Percentiles rank a stretch among this genome's conserved stretches.
Evolutionary conservation across 108 stramenopile genomes (phyloP).

Genomic region (Cylindrotheca fusiformis): DNA sequence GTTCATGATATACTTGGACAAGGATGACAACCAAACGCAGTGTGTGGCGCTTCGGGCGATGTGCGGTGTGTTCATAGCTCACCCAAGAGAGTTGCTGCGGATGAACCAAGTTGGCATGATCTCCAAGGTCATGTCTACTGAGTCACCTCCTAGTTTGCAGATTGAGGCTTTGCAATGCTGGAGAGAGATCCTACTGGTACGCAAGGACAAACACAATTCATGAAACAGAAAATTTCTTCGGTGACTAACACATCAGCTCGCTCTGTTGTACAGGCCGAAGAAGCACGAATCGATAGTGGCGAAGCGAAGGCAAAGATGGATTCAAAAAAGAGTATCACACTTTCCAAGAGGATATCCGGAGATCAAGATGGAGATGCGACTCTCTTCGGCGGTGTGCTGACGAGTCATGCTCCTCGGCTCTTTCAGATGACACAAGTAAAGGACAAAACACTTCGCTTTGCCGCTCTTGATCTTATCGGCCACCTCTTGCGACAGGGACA

Average conservation of each 20-base stretch:
- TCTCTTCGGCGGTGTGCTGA: constrained; percentile 77
- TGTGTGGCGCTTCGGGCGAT: constrained; percentile 72
- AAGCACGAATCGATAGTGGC: constrained; percentile 78
- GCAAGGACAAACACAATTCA: background rate
- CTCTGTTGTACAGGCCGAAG: constrained; percentile 41
- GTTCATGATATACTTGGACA: constrained; percentile 55
- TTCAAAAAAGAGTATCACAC: constrained; percentile 52
- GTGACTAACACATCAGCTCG: too few species aligned
- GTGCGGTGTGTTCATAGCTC: constrained; percentile 72
- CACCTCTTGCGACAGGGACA: constrained; percentile 89
- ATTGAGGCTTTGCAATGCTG: constrained; percentile 70
- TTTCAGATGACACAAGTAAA: constrained; percentile 64
- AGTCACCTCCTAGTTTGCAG: constrained; percentile 53
- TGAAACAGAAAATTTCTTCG: too few species aligned
- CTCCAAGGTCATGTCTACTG: constrained; percentile 44
- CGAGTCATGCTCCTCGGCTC: constrained; percentile 66
- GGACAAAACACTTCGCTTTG: constrained; percentile 56
- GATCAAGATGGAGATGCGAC: constrained; percentile 88
- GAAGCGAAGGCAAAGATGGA: constrained; percentile 78
- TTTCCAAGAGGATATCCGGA: constrained; percentile 77
- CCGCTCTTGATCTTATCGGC: constrained; percentile 71
- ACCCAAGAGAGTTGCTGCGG: constrained; percentile 70
- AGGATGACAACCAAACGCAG: constrained; percentile 60
- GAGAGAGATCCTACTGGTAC: constrained; percentile 69
- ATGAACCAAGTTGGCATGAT: constrained; percentile 73